These are phyloP conservation scores for Cenchrus purpureus DNA, from an alignment of 176 grass and related monocot species.

Conservation along the genomic window DNA sequence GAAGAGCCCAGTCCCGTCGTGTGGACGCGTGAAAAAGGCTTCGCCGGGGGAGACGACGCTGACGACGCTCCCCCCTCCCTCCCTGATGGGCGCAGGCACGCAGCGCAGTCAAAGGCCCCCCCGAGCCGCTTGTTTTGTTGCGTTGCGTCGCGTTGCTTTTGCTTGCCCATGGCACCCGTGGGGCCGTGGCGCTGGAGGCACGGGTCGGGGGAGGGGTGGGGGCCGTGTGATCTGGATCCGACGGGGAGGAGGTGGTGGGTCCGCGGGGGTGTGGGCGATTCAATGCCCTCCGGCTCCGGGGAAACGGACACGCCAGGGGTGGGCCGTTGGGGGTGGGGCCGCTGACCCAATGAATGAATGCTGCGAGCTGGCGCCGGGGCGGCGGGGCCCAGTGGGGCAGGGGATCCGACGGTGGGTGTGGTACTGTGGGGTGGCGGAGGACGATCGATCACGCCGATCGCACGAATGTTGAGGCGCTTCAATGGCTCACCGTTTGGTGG, in stretches of 20 bases:
- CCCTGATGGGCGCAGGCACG: background rate
- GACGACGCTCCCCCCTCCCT: background rate
- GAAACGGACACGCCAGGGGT: background rate
- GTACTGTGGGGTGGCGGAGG: background rate
- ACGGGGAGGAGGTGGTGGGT: conserved; percentile 11
- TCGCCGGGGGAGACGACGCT: background rate
- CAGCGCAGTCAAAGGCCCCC: conserved; percentile 51
- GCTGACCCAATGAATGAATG: conserved; percentile 1
- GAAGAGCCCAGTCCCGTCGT: background rate
- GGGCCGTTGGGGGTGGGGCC: background rate
- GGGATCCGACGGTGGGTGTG: background rate
- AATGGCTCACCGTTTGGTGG: conserved; percentile 1
- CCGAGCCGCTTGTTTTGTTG: conserved; percentile 27
- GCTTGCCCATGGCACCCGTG: no score
- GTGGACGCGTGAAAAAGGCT: conserved; percentile 44
- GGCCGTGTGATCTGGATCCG: conserved; percentile 50
- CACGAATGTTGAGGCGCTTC: conserved; percentile 27
- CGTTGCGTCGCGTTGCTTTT: background rate
- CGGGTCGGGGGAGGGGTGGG: background rate
- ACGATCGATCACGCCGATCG: background rate
- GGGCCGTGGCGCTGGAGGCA: background rate
- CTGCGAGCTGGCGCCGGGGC: background rate
- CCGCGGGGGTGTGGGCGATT: conserved; percentile 8
- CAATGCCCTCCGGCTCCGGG: conserved; percentile 5
- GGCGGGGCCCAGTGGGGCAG: background rate